phyloP scores from a whole-genome alignment of 2,329 filamentous ascomycete species.

The Penicillium olsonii region DNA sequence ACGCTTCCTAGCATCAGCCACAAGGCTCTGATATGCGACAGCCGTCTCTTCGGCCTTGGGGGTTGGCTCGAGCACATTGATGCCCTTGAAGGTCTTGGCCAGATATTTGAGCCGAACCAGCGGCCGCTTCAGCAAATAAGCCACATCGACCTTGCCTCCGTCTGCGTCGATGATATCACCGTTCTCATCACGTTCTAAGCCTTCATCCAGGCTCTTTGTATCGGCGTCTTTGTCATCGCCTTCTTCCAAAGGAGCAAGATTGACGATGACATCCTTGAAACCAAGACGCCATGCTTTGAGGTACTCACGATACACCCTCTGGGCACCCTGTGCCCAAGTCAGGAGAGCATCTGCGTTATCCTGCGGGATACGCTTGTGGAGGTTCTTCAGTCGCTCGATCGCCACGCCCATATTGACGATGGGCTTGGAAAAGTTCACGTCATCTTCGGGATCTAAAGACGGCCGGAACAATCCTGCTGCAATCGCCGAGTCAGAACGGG shows the following conservation, averaged over 20 bases:
- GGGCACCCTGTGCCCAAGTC: slow-evolving; percentile 76
- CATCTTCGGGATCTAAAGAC: slow-evolving; percentile 54
- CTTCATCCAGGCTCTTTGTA: slow-evolving; percentile 54
- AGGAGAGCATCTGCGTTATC: slow-evolving; percentile 71
- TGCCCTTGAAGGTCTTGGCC: slow-evolving; percentile 74
- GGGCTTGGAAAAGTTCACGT: slow-evolving; percentile 72
- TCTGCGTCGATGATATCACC: slow-evolving; percentile 68
- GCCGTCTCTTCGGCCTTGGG: slow-evolving; percentile 60
- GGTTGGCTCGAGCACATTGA: slow-evolving; percentile 46
- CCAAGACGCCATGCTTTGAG: slow-evolving; percentile 86
- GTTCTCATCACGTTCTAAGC: slow-evolving; percentile 59
- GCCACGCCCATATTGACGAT: slow-evolving; percentile 93
- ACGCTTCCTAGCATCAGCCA: slow-evolving; percentile 73
- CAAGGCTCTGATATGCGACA: slow-evolving; percentile 68
- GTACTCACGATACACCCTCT: slow-evolving; percentile 81
- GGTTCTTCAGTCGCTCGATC: slow-evolving; percentile 76
- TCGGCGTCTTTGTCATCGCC: slow-evolving; percentile 55
- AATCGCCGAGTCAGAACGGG: slow-evolving; percentile 65
- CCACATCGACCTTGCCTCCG: slow-evolving; percentile 90
- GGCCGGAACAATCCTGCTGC: slow-evolving; percentile 69
- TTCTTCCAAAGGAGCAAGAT: slow-evolving; percentile 75
- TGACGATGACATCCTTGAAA: slow-evolving; percentile 92
- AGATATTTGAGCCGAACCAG: slow-evolving; percentile 86
- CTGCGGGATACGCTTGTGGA: slow-evolving; percentile 78
- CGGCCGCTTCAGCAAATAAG: slow-evolving; percentile 86